Evolutionary conservation across 2,329 filamentous ascomycete species (phyloP), one percentile per base, ranked within the genome.

Genomic region (Venturia carpophila): DNA sequence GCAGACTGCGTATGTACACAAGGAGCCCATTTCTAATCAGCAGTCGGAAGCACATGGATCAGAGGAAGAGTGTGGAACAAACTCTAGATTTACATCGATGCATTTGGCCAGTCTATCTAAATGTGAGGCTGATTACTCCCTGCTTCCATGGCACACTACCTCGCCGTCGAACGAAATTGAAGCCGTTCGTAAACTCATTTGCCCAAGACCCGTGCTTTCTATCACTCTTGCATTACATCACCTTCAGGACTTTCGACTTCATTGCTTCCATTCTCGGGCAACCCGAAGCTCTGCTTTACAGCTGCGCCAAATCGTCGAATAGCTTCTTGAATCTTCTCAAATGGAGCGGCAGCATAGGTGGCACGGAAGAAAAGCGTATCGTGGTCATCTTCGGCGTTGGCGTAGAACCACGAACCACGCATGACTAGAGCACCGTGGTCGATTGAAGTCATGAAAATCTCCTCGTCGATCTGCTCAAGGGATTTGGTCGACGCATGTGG

Each of bases 401-500:
- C 90, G 66, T 86, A 83, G 82, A 97, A 99, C 92, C 92, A 99
- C 60, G 87, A 92, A 3, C 94, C 94, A 60, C 90, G 84, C 66
- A 90, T 91, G 1, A 94, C 82, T 58, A 99, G 81, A 5, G 94
- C 90, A 27, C 90, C 89, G 70, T 88, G 84, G 3, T 87, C 83
- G 65, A 97, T 87, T 68, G 87, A 87, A 0, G 83, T 81, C 70
- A 89, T 76, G 80, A 96, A 97, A 56, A 99, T 91, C 65, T 90
- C 86, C 70, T 96, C 87, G 76, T 99, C 94, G 52, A 99, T 82
- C 10, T 75, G 84, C 30, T 84, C 74, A 60, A 91, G 79, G 61
- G 76, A 78, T 68, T 82, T 83, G 17, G 63, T 52, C 10, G 41
- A 30, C 3, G 81, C 81, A 15, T 83, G 76, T 0, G 90, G 90